Evolutionary conservation across 2,329 filamentous ascomycete species (phyloP), one percentile per base, ranked within the genome.

Genomic region (Onygena corvina): DNA sequence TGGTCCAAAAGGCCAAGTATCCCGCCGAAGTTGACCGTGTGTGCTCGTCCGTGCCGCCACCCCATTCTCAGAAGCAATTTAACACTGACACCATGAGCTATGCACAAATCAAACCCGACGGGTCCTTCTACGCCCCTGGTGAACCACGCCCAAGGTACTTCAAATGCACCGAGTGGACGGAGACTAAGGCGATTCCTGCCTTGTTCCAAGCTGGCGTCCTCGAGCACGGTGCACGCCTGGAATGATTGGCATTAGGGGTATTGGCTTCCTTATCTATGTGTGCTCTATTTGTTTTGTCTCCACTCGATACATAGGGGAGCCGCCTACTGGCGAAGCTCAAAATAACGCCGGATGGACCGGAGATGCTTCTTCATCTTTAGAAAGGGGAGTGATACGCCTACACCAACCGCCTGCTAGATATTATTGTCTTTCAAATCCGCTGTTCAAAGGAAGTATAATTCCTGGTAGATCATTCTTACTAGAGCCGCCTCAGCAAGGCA

Each of bases 101-200:
- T 11, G 45, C 33, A 18, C 27, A 33, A 29, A 34, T 12, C 14
- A 47, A 35, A 34, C 14, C n/a, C 12, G 45, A 47, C 18, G 45
- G 16, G 11, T 18, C 45, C 5, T n/a, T 18, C 8, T 47, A 47
- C 21, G 21, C 8, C 2, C 27, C 45, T 1, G 45, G 18, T 1
- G 45, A 47, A 18, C 1, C 29, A 9, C 25, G 14, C 1, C 45
- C 45, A 8, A 4, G 12, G 9, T 47, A 33, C 30, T 18, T 14
- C 4, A 47, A 47, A 35, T 34, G 45, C 18, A 33, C 45, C 5
- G 45, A 47, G 20, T 47, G 45, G 45, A 34, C 29, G 4, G 21
- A 47, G 9, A 14, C 5, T n/a, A 27, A 34, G 29, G 29, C 45
- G n/a, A 33, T 34, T 23, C 30, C 30, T 18, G 45, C 29, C 12